Conservation (phyloP, 2,329 filamentous ascomycete species). For the Leptodontidium sp. region DNA sequence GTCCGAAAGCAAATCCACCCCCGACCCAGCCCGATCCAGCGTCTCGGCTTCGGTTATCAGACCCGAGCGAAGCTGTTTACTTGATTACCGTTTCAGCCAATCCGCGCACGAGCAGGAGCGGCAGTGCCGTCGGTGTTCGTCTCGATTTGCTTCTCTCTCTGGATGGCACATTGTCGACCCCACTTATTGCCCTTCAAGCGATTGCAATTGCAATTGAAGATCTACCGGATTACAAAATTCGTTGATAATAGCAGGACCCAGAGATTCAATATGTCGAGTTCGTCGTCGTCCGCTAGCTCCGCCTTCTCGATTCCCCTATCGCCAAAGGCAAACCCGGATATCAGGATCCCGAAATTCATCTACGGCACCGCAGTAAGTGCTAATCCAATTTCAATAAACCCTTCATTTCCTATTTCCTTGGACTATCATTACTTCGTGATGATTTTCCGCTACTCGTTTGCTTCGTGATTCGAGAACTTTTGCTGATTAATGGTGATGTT, state of each 20-base stretch:
- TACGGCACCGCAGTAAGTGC: constrained; percentile 72
- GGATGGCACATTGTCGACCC: neutral
- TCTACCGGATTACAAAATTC: neutral
- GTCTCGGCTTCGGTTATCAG: neutral
- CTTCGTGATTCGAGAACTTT: no score
- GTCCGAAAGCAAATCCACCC: no score
- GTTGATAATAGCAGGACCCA: neutral
- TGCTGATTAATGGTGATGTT: neutral
- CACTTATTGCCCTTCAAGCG: neutral
- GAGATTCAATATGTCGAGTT: neutral
- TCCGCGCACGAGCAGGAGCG: neutral
- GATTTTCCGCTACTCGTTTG: no score
- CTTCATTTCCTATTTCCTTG: no score
- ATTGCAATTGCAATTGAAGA: no score
- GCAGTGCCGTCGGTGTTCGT: no score
- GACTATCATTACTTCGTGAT: no score
- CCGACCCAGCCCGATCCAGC: no score
- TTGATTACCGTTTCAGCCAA: neutral
- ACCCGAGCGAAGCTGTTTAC: neutral
- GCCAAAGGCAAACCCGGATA: constrained; percentile 22
- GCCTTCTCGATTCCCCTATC: constrained; percentile 2
- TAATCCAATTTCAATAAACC: no score
- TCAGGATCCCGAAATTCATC: constrained; percentile 61
- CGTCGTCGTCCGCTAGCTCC: constrained; percentile 1
- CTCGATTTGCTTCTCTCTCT: neutral